Base-by-base conservation (phyloP, 2,329 filamentous ascomycete species). In the Ciborinia camelliae region DNA sequence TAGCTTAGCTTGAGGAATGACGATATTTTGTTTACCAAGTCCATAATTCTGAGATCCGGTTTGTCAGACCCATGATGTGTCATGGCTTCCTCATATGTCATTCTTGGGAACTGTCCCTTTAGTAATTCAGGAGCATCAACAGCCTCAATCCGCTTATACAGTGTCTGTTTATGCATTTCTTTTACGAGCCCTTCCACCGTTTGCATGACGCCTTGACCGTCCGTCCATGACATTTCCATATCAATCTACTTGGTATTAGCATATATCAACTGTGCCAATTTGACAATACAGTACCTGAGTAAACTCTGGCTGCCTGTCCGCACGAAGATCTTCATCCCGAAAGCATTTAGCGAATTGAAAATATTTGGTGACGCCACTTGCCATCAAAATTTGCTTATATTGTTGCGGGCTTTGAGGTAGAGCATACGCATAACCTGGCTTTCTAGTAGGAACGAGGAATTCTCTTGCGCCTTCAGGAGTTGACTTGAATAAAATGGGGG, bases 321-420 rank as follows among this genome's bases (percentile, higher is more conserved):
- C 91, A 26, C 95, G 85, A 43, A 95, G 81, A 76, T 98, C 96
- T 75, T 99, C 95, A 73, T 99, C 96, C 18, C 95, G 88, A 77
- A 97, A 99, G 74, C 95, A 99, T 68, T 87, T 89, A 1, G 95
- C 96, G 78, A 97, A 92, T 73, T 99, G 95, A 76, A 89, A 96
- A 75, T 99, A 99, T 48, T 84, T 86, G 0, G 82, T 79, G 14
- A 97, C 84, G 0, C 94, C 94, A 67, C 90, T 90, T 0, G 92
- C 91, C 92, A 99, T 98, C 50, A 99, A 83, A 2, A 97, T 91
- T 79, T 99, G 95, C 79, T 99, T 99, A 75, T 98, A 99, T 76
- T 99, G 95, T 76, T 99, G 95, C 0, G 95, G 95, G 69, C 94
- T 98, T 76, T 99, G 96, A 0, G 93, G 93, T 26, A 99, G 80